These are phyloP conservation scores for Amylostereum areolatum DNA, from an alignment of 1,284 basidiomycete genomes.

Conservation along the genomic window DNA sequence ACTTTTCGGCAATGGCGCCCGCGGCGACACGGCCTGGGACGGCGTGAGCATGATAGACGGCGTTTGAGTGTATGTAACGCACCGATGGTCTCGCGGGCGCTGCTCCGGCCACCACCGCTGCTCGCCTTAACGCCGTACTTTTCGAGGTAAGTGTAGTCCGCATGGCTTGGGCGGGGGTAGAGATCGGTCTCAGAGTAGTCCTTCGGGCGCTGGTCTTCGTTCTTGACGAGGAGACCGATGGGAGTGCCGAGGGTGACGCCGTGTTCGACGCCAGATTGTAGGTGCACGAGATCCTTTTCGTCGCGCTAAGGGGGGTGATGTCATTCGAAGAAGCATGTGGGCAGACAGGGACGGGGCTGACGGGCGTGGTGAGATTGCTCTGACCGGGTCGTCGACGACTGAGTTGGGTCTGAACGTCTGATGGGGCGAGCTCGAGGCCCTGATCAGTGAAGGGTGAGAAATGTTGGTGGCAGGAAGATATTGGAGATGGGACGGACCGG, in stretches of 20 bases:
- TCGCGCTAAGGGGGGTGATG: conserved; percentile 58
- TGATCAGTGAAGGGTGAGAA: conserved; percentile 25
- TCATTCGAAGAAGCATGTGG: background rate
- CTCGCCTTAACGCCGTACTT: conserved; percentile 98
- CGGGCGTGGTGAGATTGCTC: conserved; percentile 94
- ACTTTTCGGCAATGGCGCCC: conserved; percentile 97
- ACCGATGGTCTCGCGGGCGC: conserved; percentile 97
- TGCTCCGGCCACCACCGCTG: conserved; percentile 91
- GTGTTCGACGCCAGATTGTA: conserved; percentile 93
- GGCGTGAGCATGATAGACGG: background rate
- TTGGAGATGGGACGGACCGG: conserved; percentile 58
- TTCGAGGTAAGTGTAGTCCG: conserved; percentile 97
- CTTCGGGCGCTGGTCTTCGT: conserved; percentile 97
- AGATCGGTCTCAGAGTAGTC: conserved; percentile 99
- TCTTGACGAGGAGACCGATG: conserved; percentile 92
- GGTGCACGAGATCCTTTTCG: conserved; percentile 92
- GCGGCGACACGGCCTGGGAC: conserved; percentile 86
- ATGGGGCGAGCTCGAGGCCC: conserved; percentile 78
- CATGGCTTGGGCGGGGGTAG: conserved; percentile 96
- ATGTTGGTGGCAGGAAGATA: too few species aligned
- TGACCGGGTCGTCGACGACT: conserved; percentile 93
- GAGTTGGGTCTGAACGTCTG: conserved; percentile 91
- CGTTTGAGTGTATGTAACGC: conserved; percentile 10
- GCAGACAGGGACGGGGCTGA: conserved; percentile 31
- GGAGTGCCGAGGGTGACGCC: conserved; percentile 97